Conservation (phyloP, 169 alveolate genomes). For the Babesia gibsoni region DNA sequence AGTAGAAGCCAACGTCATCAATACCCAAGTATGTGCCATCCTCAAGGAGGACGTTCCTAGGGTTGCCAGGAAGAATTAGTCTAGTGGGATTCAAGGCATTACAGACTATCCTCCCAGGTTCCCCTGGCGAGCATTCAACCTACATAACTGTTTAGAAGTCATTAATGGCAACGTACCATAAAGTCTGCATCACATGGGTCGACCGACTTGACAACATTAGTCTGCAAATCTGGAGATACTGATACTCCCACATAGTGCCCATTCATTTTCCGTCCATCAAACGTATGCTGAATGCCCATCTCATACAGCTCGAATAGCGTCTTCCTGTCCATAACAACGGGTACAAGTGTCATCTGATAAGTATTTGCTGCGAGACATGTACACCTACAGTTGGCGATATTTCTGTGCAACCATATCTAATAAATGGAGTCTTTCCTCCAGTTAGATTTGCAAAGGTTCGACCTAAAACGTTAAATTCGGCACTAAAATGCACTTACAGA, state of each 20-base stretch:
- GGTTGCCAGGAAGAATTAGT: conserved; percentile 23
- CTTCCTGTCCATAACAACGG: background rate
- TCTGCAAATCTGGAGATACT: background rate
- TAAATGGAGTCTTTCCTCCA: conserved; percentile 52
- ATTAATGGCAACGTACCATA: conserved; percentile 20
- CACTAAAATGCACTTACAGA: conserved; percentile 12
- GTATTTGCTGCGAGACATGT: background rate
- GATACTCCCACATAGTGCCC: conserved; percentile 58
- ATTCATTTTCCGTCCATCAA: background rate
- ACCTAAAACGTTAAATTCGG: background rate
- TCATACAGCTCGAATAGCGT: conserved; percentile 6
- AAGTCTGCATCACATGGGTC: conserved; percentile 17
- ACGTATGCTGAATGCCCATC: conserved; percentile 29
- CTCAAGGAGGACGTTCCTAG: conserved; percentile 2
- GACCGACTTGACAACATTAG: conserved; percentile 48
- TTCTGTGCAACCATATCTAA: conserved; percentile 48
- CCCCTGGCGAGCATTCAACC: conserved; percentile 51
- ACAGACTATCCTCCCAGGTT: conserved; percentile 63
- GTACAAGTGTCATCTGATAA: conserved; percentile 27
- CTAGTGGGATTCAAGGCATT: background rate
- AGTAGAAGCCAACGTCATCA: conserved; percentile 58
- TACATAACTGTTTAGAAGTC: background rate
- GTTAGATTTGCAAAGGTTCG: conserved; percentile 25
- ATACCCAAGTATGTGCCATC: conserved; percentile 60
- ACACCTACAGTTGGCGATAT: conserved; percentile 44